Evolutionary conservation across 768 basidiomycete species (phyloP).

Genomic region (Tricholoma matsutake): DNA sequence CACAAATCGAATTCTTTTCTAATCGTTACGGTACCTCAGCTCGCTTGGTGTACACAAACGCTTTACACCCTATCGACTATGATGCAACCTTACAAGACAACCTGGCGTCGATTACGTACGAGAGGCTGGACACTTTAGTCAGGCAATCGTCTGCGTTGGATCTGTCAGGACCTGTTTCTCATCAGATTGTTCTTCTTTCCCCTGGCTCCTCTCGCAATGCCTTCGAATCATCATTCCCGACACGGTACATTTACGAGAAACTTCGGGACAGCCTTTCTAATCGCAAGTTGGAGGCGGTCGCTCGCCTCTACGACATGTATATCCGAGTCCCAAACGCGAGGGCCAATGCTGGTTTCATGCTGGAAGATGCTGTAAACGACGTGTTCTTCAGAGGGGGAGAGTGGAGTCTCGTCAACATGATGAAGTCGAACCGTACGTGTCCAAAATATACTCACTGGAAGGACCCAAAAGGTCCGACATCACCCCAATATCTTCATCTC

Average conservation of each 20-base stretch:
- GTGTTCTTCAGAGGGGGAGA: conserved; percentile 14
- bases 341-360: conserved; percentile 11
- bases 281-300: conserved; percentile 9
- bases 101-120: background rate
- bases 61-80: conserved; percentile 1
- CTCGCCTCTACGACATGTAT: conserved; percentile 13
- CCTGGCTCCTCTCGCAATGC: conserved; percentile 8
- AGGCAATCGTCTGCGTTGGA: conserved; percentile 3
- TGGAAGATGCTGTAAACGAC: conserved; percentile 15
- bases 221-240: conserved; percentile 9
- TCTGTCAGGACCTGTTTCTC: conserved; percentile 7
- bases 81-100: background rate
- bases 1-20: conserved; percentile 1
- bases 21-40: conserved; percentile 4
- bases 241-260: conserved; percentile 13
- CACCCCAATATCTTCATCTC: background rate
- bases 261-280: conserved; percentile 10
- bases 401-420: conserved; percentile 11
- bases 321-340: conserved; percentile 8
- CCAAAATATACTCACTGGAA: conserved; percentile 10
- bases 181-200: conserved; percentile 11
- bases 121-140: background rate
- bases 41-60: conserved; percentile 1
- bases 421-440: conserved; percentile 8
- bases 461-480: background rate